Conservation (phyloP, 139 green algal genomes). For the Tetraselmis chui region DNA sequence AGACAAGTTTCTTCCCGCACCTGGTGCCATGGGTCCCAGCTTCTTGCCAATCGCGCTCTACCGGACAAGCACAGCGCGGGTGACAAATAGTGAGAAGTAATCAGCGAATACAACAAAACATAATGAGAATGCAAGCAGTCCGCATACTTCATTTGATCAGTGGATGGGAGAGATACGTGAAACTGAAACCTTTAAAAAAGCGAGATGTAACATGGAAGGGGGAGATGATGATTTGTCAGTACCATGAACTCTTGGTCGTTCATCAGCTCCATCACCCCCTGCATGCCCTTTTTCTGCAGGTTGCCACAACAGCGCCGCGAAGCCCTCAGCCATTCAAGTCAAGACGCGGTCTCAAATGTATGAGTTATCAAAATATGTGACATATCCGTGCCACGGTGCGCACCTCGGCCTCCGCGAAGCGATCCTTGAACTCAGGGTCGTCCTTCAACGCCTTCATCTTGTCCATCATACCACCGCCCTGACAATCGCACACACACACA, state of each 20-base stretch:
- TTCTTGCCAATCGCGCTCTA: not conserved
- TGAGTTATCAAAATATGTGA: too few species aligned
- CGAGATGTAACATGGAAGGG: too few species aligned
- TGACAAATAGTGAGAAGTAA: too few species aligned
- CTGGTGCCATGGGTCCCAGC: not conserved
- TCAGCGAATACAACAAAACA: too few species aligned
- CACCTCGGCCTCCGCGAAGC: not conserved
- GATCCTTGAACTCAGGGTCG: conserved; percentile 16
- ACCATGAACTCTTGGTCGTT: conserved; percentile 14
- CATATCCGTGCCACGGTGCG: too few species aligned
- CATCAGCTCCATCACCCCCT: conserved; percentile 11
- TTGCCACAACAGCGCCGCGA: not conserved
- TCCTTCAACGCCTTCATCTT: conserved; percentile 11
- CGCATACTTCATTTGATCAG: too few species aligned
- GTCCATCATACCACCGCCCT: not conserved
- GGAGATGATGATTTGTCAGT: too few species aligned
- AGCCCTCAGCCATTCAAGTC: not conserved
- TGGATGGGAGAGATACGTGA: too few species aligned
- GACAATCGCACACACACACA: not conserved
- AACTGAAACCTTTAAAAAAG: too few species aligned
- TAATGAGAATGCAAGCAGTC: too few species aligned
- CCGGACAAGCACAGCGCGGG: not conserved
- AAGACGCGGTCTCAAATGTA: too few species aligned
- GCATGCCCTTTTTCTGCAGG: conserved; percentile 12
- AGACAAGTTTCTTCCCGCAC: not conserved